Base-by-base conservation (phyloP, 345 rosid species). In the Zanthoxylum bungeanum region DNA sequence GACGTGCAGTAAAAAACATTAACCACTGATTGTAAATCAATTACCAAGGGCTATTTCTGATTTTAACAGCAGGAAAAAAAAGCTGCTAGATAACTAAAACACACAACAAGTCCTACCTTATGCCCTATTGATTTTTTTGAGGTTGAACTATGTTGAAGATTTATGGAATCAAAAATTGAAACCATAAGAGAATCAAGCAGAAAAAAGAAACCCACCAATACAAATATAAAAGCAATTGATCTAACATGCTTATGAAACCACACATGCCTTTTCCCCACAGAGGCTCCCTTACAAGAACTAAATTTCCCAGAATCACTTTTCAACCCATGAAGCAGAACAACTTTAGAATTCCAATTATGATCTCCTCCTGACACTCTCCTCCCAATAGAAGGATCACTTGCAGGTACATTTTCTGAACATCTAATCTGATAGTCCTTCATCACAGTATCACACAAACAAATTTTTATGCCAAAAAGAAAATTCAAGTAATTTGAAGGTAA, bases 131-230 rank as follows among this genome's bases (percentile, higher is more conserved):
- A 66, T 65, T 76, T 74, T 63, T 40, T 75, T 40, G 82, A 71
- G 69, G 74, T 69, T 53, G 97, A 82, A 51, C 77, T 74, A 72
- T 73, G 72, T 19, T 72, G 85, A 34, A 75, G 70, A 71, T 71
- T 67, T 46, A 82, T 70, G 0, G 89, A 87, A 78, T 78, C 78
- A 82, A 81, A 87, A 66, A 92, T 27, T 16, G 95, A 86, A 36
- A 89, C 84, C 87, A 86, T 62, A 57, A 88, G 68, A 40, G 93
- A 80, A 81, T 92, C 98, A 58, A 90, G 82, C 75, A 86, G 56
- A 78, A 90, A 79, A 60, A 92, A 70, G 60, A 85, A 84, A 66
- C 78, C 73, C 62, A 84, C 64, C 71, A 85, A 73, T 4, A 75
- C 73, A 37, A 95, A 71, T 80, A 84, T 76, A 36, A 75, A 72